These are phyloP conservation scores for Yamadazyma scolyti DNA, from an alignment of 805 yeast genomes.

Conservation along the genomic window DNA sequence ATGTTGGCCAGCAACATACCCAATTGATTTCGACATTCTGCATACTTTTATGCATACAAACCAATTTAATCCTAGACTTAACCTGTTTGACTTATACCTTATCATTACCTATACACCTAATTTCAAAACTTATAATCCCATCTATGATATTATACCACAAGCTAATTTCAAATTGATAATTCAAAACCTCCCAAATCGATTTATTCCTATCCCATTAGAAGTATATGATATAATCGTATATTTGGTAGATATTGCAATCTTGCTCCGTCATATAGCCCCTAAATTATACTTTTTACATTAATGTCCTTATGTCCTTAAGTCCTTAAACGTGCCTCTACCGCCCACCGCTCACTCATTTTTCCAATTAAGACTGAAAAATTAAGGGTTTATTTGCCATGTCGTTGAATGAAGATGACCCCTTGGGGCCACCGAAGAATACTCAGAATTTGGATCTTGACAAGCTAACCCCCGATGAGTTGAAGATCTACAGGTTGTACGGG, in stretches of 20 bases:
- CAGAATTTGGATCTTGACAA: constrained; percentile 52
- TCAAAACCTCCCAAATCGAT: constrained; percentile 21
- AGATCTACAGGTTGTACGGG: constrained; percentile 77
- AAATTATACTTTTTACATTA: background rate
- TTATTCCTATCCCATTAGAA: constrained; percentile 32
- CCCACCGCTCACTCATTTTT: constrained; percentile 2
- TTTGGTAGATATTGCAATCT: constrained; percentile 21
- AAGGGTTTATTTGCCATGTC: too few species aligned
- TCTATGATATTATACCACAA: constrained; percentile 10
- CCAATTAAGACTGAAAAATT: too few species aligned
- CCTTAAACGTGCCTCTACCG: constrained; percentile 1
- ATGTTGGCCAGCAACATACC: constrained; percentile 36
- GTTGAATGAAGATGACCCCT: constrained; percentile 45
- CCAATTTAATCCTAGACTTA: constrained; percentile 5
- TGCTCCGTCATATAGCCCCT: constrained; percentile 7
- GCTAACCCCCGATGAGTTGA: constrained; percentile 74
- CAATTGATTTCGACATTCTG: constrained; percentile 19
- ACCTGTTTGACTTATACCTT: constrained; percentile 20
- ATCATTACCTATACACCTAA: constrained; percentile 18
- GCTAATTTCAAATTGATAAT: constrained; percentile 21
- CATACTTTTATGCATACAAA: constrained; percentile 19
- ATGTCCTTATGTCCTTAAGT: too few species aligned
- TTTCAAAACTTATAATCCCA: constrained; percentile 16
- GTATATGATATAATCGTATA: constrained; percentile 24
- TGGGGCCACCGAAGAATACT: constrained; percentile 43